Percentiles rank a stretch among this genome's conserved stretches.
phyloP scores from a whole-genome alignment of 768 basidiomycete genomes.

The Sporobolomyces phaffii region DNA sequence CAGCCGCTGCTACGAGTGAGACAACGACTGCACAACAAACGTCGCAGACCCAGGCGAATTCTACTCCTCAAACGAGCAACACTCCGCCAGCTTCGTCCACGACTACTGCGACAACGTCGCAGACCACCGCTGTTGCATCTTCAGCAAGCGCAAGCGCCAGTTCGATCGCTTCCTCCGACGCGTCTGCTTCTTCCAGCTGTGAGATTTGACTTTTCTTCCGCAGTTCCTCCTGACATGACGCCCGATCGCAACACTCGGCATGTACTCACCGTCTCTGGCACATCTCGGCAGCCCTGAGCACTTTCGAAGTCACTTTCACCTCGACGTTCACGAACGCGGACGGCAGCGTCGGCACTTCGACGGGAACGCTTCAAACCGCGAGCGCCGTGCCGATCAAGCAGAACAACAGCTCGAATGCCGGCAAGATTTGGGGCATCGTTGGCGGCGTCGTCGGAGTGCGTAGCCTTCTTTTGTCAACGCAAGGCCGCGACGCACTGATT shows the following conservation, averaged over 20 bases:
- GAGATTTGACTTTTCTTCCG: neutral
- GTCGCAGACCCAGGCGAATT: neutral
- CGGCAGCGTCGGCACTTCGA: constrained; percentile 18
- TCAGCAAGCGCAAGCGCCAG: constrained; percentile 41
- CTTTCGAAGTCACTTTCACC: constrained; percentile 14
- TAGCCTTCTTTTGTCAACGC: neutral
- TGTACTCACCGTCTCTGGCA: neutral
- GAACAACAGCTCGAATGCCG: neutral
- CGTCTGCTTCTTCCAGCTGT: constrained; percentile 1
- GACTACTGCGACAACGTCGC: neutral
- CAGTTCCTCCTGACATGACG: neutral
- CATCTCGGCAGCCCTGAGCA: neutral
- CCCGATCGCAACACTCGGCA: too few relatives aligned
- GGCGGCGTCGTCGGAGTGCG: constrained; percentile 38
- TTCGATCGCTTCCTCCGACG: neutral
- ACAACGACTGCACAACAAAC: neutral
- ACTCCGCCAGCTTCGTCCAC: neutral
- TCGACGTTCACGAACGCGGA: constrained; percentile 16
- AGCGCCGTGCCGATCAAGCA: constrained; percentile 11
- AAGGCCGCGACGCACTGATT: neutral
- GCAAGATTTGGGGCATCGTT: constrained; percentile 35
- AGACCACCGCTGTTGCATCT: neutral
- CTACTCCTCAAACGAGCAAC: neutral
- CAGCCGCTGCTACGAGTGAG: neutral
- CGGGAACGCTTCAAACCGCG: constrained; percentile 2